These are phyloP conservation scores for Exophiala spinifera DNA, from an alignment of 2,329 filamentous ascomycete genomes.

Conservation along the genomic window DNA sequence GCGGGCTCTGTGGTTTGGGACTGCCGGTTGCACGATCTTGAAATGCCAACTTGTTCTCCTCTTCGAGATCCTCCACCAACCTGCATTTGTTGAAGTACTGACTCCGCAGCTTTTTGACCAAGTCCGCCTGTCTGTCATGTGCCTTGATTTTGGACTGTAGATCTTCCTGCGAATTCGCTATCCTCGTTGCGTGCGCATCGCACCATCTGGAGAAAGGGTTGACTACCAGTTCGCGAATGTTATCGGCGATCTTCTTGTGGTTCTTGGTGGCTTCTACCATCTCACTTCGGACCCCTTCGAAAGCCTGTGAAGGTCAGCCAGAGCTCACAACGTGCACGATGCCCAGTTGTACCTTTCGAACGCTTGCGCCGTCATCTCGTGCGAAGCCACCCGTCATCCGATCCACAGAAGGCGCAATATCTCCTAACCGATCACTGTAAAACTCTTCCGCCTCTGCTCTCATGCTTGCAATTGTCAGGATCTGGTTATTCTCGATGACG, in stretches of 20 bases:
- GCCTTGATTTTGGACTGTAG: slow-evolving; percentile 86
- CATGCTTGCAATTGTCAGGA: slow-evolving; percentile 86
- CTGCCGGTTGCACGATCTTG: slow-evolving; percentile 72
- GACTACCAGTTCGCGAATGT: slow-evolving; percentile 92
- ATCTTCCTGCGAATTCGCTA: slow-evolving; percentile 93
- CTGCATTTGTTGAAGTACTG: slow-evolving; percentile 99
- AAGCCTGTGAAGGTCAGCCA: slow-evolving; percentile 59
- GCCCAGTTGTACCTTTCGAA: slow-evolving; percentile 70
- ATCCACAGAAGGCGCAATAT: slow-evolving; percentile 79
- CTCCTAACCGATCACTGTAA: slow-evolving; percentile 75
- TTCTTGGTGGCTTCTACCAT: slow-evolving; percentile 88
- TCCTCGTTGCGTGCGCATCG: slow-evolving; percentile 84
- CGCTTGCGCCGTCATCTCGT: slow-evolving; percentile 90
- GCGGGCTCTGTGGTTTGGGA: slow-evolving; percentile 55
- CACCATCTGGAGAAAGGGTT: slow-evolving; percentile 94
- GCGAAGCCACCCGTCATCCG: slow-evolving; percentile 79
- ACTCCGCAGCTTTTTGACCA: slow-evolving; percentile 87
- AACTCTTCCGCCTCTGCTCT: slow-evolving; percentile 92
- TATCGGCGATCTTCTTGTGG: slow-evolving; percentile 93
- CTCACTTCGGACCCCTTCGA: slow-evolving; percentile 85
- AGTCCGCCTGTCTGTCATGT: slow-evolving; percentile 86
- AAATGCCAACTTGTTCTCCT: slow-evolving; percentile 98
- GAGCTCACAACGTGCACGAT: neutral
- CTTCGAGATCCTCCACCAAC: slow-evolving; percentile 90
- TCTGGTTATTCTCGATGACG: slow-evolving; percentile 89